A percentile compares a stretch with the other conserved stretches of the same genome.
Evolutionary conservation across 306 rosid species (phyloP).

Genomic region (Coriaria nepalensis): DNA sequence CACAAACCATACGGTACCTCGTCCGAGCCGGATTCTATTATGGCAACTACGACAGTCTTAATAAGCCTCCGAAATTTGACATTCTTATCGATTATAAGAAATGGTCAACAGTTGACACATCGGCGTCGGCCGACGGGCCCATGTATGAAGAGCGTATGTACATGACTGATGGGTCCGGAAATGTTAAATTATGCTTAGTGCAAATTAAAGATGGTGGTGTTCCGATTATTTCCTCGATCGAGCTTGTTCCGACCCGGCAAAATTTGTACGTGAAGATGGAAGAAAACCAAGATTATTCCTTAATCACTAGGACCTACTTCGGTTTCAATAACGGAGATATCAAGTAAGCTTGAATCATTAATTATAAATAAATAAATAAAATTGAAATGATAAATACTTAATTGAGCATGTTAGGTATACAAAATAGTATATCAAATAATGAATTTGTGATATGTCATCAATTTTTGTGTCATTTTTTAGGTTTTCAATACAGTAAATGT

Average conservation of each 20-base stretch:
- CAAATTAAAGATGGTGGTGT: slow-evolving; percentile 6
- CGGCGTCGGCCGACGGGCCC: background rate
- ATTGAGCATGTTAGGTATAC: no score
- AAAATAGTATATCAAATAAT: no score
- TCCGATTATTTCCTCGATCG: slow-evolving; percentile 6
- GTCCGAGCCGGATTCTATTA: slow-evolving; percentile 9
- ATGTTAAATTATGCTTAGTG: slow-evolving; percentile 1
- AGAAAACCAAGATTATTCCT: background rate
- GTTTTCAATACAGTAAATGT: no score
- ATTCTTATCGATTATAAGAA: slow-evolving; percentile 1
- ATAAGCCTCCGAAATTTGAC: slow-evolving; percentile 1
- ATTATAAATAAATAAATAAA: no score
- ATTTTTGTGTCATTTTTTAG: no score
- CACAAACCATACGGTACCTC: slow-evolving; percentile 7
- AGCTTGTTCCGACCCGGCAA: background rate
- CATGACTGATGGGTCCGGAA: background rate
- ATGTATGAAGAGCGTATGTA: slow-evolving; percentile 3
- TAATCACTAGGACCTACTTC: slow-evolving; percentile 1
- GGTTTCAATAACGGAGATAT: background rate
- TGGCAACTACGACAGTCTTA: slow-evolving; percentile 9
- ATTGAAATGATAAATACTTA: no score
- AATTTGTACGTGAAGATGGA: slow-evolving; percentile 4
- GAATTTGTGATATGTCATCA: no score
- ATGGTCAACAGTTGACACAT: background rate
- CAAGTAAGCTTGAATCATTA: background rate